Conservation (phyloP, 768 basidiomycete genomes). For the Mycena latifolia region DNA sequence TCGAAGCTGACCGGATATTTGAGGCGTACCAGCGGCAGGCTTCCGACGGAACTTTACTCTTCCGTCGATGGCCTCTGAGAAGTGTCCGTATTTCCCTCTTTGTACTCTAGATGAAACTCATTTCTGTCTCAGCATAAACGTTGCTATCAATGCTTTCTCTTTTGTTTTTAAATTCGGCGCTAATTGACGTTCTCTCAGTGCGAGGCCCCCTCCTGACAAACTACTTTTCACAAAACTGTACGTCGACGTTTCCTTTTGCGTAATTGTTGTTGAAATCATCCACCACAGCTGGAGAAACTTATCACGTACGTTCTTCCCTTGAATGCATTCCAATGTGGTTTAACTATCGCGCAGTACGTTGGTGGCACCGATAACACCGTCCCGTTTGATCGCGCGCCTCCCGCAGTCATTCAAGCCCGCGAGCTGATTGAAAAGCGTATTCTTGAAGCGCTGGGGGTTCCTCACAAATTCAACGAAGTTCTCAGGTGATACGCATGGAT, state of each 20-base stretch:
- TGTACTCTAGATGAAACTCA: conserved; percentile 2
- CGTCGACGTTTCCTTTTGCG: conserved; percentile 39
- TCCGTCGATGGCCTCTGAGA: conserved; percentile 81
- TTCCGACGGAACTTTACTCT: conserved; percentile 62
- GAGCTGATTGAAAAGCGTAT: conserved; percentile 70
- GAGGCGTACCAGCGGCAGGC: conserved; percentile 77
- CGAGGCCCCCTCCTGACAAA: conserved; percentile 80
- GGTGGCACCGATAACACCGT: conserved; percentile 82
- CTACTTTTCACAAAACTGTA: conserved; percentile 90
- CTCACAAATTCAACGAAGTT: conserved; percentile 77
- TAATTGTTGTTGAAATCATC: conserved; percentile 3
- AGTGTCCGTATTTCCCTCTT: conserved; percentile 56
- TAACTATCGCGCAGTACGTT: conserved; percentile 68
- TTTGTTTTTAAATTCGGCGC: not conserved
- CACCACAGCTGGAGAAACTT: conserved; percentile 79
- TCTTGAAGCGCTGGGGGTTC: conserved; percentile 53
- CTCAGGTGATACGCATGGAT: conserved; percentile 59
- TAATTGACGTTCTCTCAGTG: conserved; percentile 53
- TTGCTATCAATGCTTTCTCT: conserved; percentile 41
- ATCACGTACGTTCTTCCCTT: conserved; percentile 61
- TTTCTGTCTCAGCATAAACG: conserved; percentile 71
- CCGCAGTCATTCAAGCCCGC: conserved; percentile 69
- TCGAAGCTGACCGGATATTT: conserved; percentile 72
- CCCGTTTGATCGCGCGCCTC: conserved; percentile 69
- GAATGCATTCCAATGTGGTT: not conserved